A percentile compares a stretch with the other conserved stretches of the same genome.
Evolutionary conservation across 1,139 yeast species (phyloP).

Genomic region (Taphrina pruni): DNA sequence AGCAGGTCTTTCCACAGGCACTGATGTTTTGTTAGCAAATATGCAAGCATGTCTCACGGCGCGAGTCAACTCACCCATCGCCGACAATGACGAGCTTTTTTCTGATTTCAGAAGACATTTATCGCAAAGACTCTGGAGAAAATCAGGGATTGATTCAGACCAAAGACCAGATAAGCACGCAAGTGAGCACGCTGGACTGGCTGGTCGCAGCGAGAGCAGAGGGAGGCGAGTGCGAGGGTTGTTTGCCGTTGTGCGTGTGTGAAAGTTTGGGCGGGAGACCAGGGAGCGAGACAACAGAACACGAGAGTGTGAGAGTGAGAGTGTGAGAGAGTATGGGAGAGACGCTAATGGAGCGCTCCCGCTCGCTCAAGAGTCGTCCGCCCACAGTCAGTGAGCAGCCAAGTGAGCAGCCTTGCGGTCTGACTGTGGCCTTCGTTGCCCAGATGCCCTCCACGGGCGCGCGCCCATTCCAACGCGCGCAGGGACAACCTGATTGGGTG

Average conservation of each 20-base stretch:
- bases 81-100: slow-evolving; percentile 85
- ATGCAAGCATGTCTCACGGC: neutral
- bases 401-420: neutral
- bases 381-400: neutral
- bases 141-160: neutral
- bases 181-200: neutral
- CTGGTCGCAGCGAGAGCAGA: neutral
- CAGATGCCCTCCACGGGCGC: neutral
- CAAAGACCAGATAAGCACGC: neutral
- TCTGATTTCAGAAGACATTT: slow-evolving; percentile 43
- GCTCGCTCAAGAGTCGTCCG: neutral
- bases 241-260: slow-evolving; percentile 7
- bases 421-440: neutral
- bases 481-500: too few species aligned
- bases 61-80: slow-evolving; percentile 58
- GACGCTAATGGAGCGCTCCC: neutral
- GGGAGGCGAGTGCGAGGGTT: slow-evolving; percentile 16
- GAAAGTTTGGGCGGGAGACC: slow-evolving; percentile 20
- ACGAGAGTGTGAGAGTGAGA: slow-evolving; percentile 9
- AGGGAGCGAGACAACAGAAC: slow-evolving; percentile 7
- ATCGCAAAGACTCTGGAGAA: neutral
- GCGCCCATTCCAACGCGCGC: too few species aligned
- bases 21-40: slow-evolving; percentile 50
- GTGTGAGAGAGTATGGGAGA: neutral
- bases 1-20: slow-evolving; percentile 92